A percentile compares a stretch with the other conserved stretches of the same genome.
Conservation (phyloP, 1,284 basidiomycete genomes). For the Ganoderma sp. region DNA sequence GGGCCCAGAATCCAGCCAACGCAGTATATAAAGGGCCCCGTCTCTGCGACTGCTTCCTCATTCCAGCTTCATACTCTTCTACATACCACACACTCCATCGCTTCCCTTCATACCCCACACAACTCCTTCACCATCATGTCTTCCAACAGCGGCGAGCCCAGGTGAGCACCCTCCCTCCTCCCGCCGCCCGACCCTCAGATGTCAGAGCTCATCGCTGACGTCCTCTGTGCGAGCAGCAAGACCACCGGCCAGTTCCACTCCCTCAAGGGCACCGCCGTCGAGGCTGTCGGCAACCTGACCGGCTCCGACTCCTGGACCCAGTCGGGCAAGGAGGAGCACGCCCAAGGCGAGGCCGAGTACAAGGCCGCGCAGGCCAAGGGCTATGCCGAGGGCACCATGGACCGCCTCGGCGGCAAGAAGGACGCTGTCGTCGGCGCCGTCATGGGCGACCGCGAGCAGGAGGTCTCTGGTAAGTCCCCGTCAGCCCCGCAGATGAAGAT, state of each 20-base stretch:
- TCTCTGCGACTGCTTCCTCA: background rate
- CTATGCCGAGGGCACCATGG: slow-evolving; percentile 61
- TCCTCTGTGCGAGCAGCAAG: slow-evolving; percentile 52
- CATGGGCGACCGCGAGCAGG: slow-evolving; percentile 65
- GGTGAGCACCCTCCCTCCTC: slow-evolving; percentile 19
- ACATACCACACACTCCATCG: background rate
- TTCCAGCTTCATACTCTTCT: slow-evolving; percentile 2
- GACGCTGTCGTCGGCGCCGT: slow-evolving; percentile 48
- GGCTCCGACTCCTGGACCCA: slow-evolving; percentile 55
- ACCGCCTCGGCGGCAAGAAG: slow-evolving; percentile 69
- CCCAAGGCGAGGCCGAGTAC: slow-evolving; percentile 66
- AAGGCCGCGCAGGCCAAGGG: slow-evolving; percentile 61
- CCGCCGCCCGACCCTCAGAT: too few species aligned
- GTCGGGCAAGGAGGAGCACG: slow-evolving; percentile 71
- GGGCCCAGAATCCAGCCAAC: background rate
- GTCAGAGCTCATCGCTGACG: background rate
- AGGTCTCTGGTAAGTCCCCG: slow-evolving; percentile 53
- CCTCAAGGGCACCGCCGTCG: slow-evolving; percentile 64
- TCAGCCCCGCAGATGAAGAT: background rate
- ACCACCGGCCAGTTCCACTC: slow-evolving; percentile 67
- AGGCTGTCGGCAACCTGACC: slow-evolving; percentile 59
- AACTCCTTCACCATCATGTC: slow-evolving; percentile 22
- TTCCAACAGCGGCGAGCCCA: slow-evolving; percentile 32
- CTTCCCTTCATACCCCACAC: background rate
- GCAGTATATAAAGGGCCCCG: background rate